Evolutionary conservation across 306 rosid species (phyloP), one percentile per base, ranked within the genome.

Genomic region (Prunus mongolica): DNA sequence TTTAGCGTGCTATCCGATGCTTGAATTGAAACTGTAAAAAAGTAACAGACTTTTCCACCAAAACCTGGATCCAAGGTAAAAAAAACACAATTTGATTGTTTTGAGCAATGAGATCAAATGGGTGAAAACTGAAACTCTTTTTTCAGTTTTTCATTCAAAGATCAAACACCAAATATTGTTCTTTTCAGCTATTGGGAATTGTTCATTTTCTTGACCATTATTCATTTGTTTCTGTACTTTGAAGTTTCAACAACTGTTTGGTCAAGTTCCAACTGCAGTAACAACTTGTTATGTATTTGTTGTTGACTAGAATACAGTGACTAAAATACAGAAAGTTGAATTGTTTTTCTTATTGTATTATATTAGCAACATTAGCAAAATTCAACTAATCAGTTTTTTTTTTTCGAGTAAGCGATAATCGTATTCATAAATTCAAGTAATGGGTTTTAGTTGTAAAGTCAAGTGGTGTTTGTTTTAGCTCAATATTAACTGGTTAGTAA

Each of bases 1-100:
- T 82, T 82, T 12, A 88, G 91, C 28, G 92, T 89, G 13, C 75
- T 93, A 52, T 93, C 87, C 1, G 84, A 91, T 75, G 91, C 93
- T 3, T 86, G 41, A 64, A 32, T 32, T 5, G 38, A 15, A 62
- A 12, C 10, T 62, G 67, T 62, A 62, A 28, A 62, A 47, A 62
- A 28, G 45, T 28, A 28, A 62, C 6, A 1, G 41, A 30, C 65
- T 28, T 25, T 16, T 27, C 41, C 44, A 15, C 6, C 67, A 28
- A 62, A 62, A 30, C 44, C 13, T 49, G 71, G 60, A 65, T 78
- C 87, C 38, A 32, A 64, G 74, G 28, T 73, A 73, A 32, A 38
- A 22, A 19, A 51, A 32, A 32, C 38, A 34, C 2, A 65, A 46
- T 71, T 41, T 62, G 52, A 56, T 64, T 79, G 62, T 61, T 72